phyloP scores from a whole-genome alignment of 169 alveolate genomes.

The Plasmodium fragile region DNA sequence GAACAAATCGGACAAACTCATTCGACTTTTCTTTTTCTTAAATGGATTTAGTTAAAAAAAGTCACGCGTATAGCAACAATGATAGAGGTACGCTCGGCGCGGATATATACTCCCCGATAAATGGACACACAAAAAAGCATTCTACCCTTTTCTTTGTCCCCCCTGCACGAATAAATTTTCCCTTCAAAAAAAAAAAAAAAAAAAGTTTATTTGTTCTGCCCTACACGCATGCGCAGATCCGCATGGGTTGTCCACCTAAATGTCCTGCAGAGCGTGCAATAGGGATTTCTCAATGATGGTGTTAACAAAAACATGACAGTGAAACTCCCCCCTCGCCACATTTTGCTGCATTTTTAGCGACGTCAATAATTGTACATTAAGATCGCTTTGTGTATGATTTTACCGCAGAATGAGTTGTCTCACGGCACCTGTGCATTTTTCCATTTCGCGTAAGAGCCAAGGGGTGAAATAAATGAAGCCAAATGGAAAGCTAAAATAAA shows the following conservation, averaged over 20 bases:
- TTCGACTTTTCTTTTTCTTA: background rate
- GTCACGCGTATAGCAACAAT: background rate
- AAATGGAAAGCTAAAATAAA: background rate
- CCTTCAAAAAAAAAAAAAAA: background rate
- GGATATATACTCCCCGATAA: background rate
- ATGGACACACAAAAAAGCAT: background rate
- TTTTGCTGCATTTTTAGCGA: background rate
- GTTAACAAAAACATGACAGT: constrained; percentile 5
- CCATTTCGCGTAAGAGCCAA: background rate
- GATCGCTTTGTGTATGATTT: background rate
- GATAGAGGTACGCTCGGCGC: background rate
- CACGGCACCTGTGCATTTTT: background rate
- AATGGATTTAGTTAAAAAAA: background rate
- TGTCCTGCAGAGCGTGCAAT: background rate
- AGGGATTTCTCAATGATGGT: background rate
- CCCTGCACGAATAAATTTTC: background rate
- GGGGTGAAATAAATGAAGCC: background rate
- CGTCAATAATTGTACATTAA: background rate
- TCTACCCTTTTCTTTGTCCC: background rate
- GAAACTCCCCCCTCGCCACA: background rate
- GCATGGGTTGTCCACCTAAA: background rate
- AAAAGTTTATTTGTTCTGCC: background rate
- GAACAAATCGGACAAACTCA: background rate
- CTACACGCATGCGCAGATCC: background rate
- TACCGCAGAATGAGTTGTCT: background rate